phyloP scores from a whole-genome alignment of 1,139 yeast genomes.

The Trichomonascaceae sp. region DNA sequence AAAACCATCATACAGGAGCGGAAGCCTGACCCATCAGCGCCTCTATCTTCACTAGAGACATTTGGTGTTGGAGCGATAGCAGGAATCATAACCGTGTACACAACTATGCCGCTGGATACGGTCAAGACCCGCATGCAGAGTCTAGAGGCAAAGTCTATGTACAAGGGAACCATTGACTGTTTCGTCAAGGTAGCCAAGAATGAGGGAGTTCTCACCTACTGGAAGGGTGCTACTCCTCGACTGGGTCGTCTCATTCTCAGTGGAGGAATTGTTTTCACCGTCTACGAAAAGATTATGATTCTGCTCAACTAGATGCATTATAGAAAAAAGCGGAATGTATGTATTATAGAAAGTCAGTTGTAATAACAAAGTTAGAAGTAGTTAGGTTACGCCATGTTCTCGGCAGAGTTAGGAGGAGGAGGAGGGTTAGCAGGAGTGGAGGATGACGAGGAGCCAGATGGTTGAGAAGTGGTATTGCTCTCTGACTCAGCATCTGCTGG shows the following conservation, averaged over 20 bases:
- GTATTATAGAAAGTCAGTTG: too few relatives aligned
- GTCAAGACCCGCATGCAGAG: constrained; percentile 98
- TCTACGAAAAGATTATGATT: constrained; percentile 77
- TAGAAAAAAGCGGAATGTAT: too few relatives aligned
- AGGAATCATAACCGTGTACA: constrained; percentile 83
- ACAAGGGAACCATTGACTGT: constrained; percentile 68
- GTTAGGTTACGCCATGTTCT: too few relatives aligned
- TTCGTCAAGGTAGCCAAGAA: constrained; percentile 66
- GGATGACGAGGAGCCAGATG: too few relatives aligned
- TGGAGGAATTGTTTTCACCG: constrained; percentile 93
- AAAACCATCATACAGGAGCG: constrained; percentile 56
- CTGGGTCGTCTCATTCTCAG: constrained; percentile 81
- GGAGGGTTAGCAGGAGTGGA: too few relatives aligned
- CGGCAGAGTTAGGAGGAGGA: too few relatives aligned
- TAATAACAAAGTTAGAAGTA: too few relatives aligned
- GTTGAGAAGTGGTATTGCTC: too few relatives aligned
- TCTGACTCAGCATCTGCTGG: constrained; percentile 1
- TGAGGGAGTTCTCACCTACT: constrained; percentile 85
- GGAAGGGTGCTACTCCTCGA: constrained; percentile 98
- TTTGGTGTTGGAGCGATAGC: constrained; percentile 88
- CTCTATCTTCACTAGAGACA: constrained; percentile 66
- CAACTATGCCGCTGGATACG: constrained; percentile 97
- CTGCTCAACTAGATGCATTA: constrained; percentile 29
- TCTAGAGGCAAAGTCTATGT: constrained; percentile 59
- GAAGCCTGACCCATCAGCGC: constrained; percentile 46